phyloP scores from a whole-genome alignment of 2,329 filamentous ascomycete species.

The Colletotrichum eleusines region DNA sequence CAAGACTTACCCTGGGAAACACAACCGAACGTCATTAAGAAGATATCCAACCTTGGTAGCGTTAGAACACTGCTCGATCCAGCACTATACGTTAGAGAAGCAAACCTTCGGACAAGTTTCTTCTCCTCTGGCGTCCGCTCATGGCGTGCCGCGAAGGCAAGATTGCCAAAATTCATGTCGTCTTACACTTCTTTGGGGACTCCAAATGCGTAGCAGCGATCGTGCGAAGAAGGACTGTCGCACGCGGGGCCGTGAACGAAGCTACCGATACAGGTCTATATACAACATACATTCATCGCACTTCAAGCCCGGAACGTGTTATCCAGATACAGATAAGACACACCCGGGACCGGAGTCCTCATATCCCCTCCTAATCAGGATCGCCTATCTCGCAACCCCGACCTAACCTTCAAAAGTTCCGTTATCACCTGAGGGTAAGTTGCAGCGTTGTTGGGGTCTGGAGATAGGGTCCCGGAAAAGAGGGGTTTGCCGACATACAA shows the following conservation, averaged over 20 bases:
- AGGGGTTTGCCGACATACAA: conserved; percentile 14
- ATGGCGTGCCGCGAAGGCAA: conserved; percentile 38
- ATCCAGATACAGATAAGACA: conserved; percentile 17
- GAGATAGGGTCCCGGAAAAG: conserved; percentile 10
- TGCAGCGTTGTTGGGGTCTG: conserved; percentile 10
- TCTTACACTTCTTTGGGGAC: background rate
- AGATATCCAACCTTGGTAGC: conserved; percentile 33
- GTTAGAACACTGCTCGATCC: background rate
- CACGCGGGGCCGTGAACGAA: background rate
- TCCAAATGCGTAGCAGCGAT: background rate
- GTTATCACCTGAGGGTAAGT: conserved; percentile 6
- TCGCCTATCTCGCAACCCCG: conserved; percentile 7
- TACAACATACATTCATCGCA: background rate
- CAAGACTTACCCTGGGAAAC: conserved; percentile 40
- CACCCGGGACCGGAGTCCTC: background rate
- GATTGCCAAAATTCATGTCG: conserved; percentile 30
- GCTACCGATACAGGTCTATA: conserved; percentile 1
- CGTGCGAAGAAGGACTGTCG: background rate
- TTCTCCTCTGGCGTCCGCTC: conserved; percentile 37
- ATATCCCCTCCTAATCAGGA: background rate
- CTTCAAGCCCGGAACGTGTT: background rate
- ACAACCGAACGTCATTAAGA: conserved; percentile 43
- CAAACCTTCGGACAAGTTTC: conserved; percentile 25
- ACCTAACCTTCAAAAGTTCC: background rate
- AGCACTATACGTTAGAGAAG: background rate